Evolutionary conservation across 768 basidiomycete species (phyloP).

Genomic region (Leucosporidium yakuticum): DNA sequence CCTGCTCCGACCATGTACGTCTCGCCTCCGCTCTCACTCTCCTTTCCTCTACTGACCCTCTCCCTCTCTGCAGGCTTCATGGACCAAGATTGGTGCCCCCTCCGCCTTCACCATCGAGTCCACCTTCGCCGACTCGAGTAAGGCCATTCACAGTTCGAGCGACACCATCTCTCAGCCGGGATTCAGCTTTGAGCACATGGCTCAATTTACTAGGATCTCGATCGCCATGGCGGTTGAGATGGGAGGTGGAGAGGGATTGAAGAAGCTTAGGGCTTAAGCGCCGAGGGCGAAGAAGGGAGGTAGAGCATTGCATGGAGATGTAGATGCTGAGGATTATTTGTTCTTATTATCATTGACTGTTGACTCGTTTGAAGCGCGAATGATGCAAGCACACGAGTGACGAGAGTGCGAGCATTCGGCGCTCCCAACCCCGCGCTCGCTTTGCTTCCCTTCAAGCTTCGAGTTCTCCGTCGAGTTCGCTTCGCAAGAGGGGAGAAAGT

Average conservation of each 20-base stretch:
- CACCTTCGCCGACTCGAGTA: slow-evolving; percentile 15
- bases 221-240: slow-evolving; percentile 39
- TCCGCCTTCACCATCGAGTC: slow-evolving; percentile 34
- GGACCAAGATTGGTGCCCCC: slow-evolving; percentile 36
- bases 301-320: too few relatives aligned
- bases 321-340: too few relatives aligned
- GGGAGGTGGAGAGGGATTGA: slow-evolving; percentile 12
- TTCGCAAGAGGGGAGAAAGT: too few relatives aligned
- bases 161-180: slow-evolving; percentile 30
- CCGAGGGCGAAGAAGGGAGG: too few relatives aligned
- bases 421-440: too few relatives aligned
- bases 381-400: too few relatives aligned
- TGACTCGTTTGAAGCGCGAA: too few relatives aligned
- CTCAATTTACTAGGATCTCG: slow-evolving; percentile 12
- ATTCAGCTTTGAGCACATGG: slow-evolving; percentile 40
- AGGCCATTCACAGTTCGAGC: slow-evolving; percentile 32
- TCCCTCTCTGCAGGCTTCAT: slow-evolving; percentile 13
- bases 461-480: too few relatives aligned
- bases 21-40: background rate
- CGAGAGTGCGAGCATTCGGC: too few relatives aligned
- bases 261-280: too few relatives aligned
- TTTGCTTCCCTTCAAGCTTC: too few relatives aligned
- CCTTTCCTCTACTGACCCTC: background rate
- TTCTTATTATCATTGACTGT: too few relatives aligned
- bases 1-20: slow-evolving; percentile 33